phyloP scores from a whole-genome alignment of 805 yeast species.

The Teunomyces aglyptinius region DNA sequence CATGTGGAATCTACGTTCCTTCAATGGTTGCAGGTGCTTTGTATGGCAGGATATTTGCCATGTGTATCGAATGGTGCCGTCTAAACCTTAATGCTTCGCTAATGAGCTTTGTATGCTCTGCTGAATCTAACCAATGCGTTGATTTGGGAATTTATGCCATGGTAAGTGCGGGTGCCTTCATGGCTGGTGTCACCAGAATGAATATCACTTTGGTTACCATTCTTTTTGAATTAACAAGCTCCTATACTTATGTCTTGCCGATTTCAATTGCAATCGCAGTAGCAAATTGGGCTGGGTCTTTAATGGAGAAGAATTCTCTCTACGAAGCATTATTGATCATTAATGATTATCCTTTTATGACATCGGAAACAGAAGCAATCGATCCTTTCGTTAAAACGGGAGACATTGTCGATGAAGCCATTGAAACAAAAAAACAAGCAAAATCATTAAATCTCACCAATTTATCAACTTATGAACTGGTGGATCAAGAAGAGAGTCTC shows the following conservation, averaged over 20 bases:
- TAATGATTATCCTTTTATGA: constrained; percentile 55
- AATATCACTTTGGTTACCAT: constrained; percentile 52
- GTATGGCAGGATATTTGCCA: constrained; percentile 52
- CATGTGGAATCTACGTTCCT: constrained; percentile 63
- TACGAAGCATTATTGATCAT: constrained; percentile 47
- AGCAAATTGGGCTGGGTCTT: constrained; percentile 55
- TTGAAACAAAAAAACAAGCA: constrained; percentile 7
- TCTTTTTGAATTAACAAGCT: constrained; percentile 54
- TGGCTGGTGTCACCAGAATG: constrained; percentile 59
- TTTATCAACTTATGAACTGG: neutral
- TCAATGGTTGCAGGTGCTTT: constrained; percentile 64
- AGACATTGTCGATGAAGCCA: constrained; percentile 33
- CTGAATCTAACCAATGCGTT: constrained; percentile 23
- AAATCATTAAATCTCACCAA: neutral
- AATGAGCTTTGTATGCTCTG: constrained; percentile 14
- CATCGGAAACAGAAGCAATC: constrained; percentile 37
- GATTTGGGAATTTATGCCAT: constrained; percentile 53
- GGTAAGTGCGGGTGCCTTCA: constrained; percentile 56
- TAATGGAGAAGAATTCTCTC: constrained; percentile 49
- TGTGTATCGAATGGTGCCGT: constrained; percentile 39
- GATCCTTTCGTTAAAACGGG: constrained; percentile 28
- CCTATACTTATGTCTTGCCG: constrained; percentile 56
- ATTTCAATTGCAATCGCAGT: constrained; percentile 54
- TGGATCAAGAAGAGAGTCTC: neutral
- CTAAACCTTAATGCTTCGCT: constrained; percentile 9